These are phyloP conservation scores for Xylaria telfairii DNA, from an alignment of 495 filamentous ascomycete genomes.

Conservation along the genomic window DNA sequence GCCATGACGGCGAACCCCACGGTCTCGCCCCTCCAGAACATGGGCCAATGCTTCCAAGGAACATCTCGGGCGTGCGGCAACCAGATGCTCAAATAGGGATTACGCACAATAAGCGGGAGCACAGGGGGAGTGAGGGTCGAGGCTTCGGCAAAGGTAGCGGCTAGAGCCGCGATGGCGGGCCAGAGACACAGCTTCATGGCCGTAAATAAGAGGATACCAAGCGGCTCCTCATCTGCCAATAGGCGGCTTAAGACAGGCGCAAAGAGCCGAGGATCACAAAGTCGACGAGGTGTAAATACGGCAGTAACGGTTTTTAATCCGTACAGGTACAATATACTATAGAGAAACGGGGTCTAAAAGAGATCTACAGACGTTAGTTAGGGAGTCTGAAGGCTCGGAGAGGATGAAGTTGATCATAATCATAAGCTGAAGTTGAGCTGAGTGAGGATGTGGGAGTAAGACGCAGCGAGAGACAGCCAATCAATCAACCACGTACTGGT, in stretches of 20 bases:
- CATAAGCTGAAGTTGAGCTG: conserved; percentile 18
- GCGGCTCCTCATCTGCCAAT: conserved; percentile 32
- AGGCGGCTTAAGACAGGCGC: background rate
- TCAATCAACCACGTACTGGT: background rate
- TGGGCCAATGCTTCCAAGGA: conserved; percentile 94
- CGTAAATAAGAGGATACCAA: conserved; percentile 17
- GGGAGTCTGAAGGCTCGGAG: background rate
- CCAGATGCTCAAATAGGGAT: conserved; percentile 93
- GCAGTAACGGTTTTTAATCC: background rate
- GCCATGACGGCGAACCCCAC: conserved; percentile 84
- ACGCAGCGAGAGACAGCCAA: background rate
- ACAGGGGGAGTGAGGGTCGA: conserved; percentile 76
- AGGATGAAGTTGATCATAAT: no score
- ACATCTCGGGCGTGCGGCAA: conserved; percentile 74
- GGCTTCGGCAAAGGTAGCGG: conserved; percentile 46
- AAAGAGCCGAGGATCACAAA: background rate
- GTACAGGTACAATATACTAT: background rate
- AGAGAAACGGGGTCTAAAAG: background rate
- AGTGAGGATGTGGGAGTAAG: background rate
- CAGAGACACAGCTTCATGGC: conserved; percentile 38
- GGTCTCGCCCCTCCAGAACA: conserved; percentile 87
- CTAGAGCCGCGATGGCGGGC: conserved; percentile 42
- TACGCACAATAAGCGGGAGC: conserved; percentile 85
- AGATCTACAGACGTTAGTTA: background rate
- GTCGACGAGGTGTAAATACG: background rate